phyloP scores from a whole-genome alignment of 192 early-diverging fungal species.

The Backusella luteola region DNA sequence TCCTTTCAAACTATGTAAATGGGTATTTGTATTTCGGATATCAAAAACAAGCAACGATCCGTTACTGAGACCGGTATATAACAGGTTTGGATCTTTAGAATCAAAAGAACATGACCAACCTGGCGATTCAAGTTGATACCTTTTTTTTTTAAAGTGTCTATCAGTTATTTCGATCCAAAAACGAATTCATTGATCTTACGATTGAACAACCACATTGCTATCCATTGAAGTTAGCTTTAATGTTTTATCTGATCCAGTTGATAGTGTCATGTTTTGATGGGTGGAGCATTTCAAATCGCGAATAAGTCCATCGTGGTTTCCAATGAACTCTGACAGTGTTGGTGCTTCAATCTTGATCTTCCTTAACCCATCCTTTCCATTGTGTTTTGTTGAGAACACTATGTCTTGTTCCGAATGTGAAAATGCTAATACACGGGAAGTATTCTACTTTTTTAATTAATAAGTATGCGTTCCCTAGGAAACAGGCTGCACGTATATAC shows the following conservation, averaged over 20 bases:
- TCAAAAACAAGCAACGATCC: constrained; percentile 23
- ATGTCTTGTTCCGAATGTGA: not conserved
- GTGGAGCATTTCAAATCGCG: constrained; percentile 18
- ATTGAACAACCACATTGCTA: constrained; percentile 16
- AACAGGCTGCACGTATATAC: not conserved
- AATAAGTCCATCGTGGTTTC: constrained; percentile 17
- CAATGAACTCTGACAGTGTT: not conserved
- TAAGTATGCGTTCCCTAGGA: not conserved
- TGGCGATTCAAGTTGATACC: constrained; percentile 9
- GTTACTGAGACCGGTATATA: constrained; percentile 24
- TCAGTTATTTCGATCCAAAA: not conserved
- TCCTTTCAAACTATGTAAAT: constrained; percentile 3
- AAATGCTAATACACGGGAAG: not conserved
- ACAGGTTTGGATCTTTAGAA: constrained; percentile 6
- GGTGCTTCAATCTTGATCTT: constrained; percentile 14
- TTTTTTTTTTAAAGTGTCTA: not conserved
- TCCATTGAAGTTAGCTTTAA: constrained; percentile 24
- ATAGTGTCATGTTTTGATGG: not conserved
- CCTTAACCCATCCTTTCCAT: constrained; percentile 11
- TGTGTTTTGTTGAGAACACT: not conserved
- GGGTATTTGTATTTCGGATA: constrained; percentile 14
- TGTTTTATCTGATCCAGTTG: constrained; percentile 21
- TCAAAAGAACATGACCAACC: constrained; percentile 30
- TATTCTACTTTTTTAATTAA: not conserved
- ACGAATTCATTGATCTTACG: not conserved